Conservation (phyloP, 2,329 filamentous ascomycete genomes). For the Ophiostoma populinum region DNA sequence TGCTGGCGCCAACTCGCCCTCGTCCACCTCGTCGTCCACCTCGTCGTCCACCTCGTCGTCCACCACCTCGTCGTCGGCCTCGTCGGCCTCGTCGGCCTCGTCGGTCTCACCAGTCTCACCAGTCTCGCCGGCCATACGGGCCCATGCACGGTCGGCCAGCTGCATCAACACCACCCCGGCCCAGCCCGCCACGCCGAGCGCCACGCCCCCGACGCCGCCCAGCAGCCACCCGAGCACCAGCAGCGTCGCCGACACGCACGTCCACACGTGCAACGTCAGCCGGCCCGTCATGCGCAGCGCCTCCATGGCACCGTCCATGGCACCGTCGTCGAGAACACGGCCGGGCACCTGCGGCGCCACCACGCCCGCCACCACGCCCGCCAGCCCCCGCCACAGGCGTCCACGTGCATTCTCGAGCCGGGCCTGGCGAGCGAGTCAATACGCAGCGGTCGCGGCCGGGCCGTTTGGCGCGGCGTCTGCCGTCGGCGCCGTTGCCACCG, state of each 20-base stretch:
- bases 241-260: slow-evolving; percentile 7
- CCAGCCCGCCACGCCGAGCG: slow-evolving; percentile 5
- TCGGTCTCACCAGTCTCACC: too few species aligned
- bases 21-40: too few species aligned
- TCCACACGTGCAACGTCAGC: slow-evolving; percentile 3
- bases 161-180: slow-evolving; percentile 4
- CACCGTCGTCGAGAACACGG: neutral
- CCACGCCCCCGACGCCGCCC: slow-evolving; percentile 5
- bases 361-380: too few species aligned
- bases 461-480: slow-evolving; percentile 4
- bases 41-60: too few species aligned
- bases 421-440: slow-evolving; percentile 6
- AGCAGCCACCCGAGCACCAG: slow-evolving; percentile 6
- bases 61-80: too few species aligned
- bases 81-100: too few species aligned
- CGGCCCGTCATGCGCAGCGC: slow-evolving; percentile 2
- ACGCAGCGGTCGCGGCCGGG: slow-evolving; percentile 1
- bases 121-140: neutral
- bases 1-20: too few species aligned
- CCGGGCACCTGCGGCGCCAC: too few species aligned
- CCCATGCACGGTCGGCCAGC: slow-evolving; percentile 3
- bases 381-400: neutral
- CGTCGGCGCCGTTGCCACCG: neutral
- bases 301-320: neutral
- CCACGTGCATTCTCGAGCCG: neutral